Base-by-base conservation (phyloP, 2,329 filamentous ascomycete genomes). In the Chaetomium olivaceum region DNA sequence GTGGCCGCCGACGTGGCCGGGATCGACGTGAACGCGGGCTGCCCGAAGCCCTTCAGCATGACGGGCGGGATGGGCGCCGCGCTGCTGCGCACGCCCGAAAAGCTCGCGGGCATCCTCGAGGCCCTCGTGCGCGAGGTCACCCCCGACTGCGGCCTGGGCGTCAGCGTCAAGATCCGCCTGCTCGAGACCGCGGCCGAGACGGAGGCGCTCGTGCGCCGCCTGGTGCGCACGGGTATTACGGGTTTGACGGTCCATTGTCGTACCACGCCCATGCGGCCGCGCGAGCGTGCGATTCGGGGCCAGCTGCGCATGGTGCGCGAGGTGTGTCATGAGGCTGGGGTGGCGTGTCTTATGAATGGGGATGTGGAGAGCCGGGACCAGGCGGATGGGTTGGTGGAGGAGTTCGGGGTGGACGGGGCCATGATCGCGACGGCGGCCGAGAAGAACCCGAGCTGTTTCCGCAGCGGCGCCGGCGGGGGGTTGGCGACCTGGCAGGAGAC, bases 11-110 rank as follows among this genome's bases (percentile, higher is more conserved):
- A 98, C 77, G 95, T 99, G 3, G 89, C 89, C 0, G 95, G 95
- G 67, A 97, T 99, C 72, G 95, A 98, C 76, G 90, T 99, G 68
- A 99, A 99, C 77, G 93, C 95, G 0, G 95, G 95, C n/a, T 99
- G 95, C 75, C 95, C 95, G 0, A 99, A 99, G 78, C 91, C 94
- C 0, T 99, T 99, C 78, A 96, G 91, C 74, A 97, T 94, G 2
- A 86, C 86, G 68, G 93, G 93, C 67, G 95, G 95, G 58, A 99
- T 99, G 95, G 95, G 95, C 58, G 95, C 95, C 0, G 94, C 93
- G 1, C 84, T 99, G 23, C 85, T 99, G 19, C 87, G 87, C 71
- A 94, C 90, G 0, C 94, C 95, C 0, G 93, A 98, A 70, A 88
- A 86, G 73, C 85, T 99, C 0, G 90, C 89, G 72, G 85, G 89